Base-by-base conservation (phyloP, 2,329 filamentous ascomycete genomes). In the Uncinocarpus reesii region DNA sequence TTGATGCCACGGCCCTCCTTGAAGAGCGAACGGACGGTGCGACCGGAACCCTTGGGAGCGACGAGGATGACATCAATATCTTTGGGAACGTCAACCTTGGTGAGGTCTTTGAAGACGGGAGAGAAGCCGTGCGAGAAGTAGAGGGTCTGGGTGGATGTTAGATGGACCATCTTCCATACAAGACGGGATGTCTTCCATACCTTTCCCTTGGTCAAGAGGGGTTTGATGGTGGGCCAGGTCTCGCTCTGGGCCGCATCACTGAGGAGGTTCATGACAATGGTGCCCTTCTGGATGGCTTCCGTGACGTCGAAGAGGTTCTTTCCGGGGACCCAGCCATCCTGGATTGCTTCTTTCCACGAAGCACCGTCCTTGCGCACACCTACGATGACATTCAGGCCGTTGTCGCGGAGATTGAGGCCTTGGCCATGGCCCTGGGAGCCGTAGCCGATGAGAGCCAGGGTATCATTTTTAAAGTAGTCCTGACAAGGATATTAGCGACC, bases 41-140 rank as follows among this genome's bases (percentile, higher is more conserved):
- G 89, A 72, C 92, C 92, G 68, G 90, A 96, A 66, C 92, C 92
- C 82, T 98, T 98, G 75, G 92, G 92, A 59, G 92, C 92, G 65
- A 94, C 89, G 68, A 98, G 90, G 79, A 98, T 98, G 71, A 98
- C 92, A 71, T 98, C 92, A 68, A 98, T 85, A 75, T 96, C 85
- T 59, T 71, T 80, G 73, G 92, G 92, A 56, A 95, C 86, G 55
- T 98, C 92, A 68, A 98, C 92, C 74, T 95, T 94, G 80, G 92
- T 98, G 68, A 92, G 83, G 71, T 95, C 84, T 80, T 95, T 95
- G 86, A 98, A 98, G 73, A 98, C 89, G 68, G 92, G 92, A 56
- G 92, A 96, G 86, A 98, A 98, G 67, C 92, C 92, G 81, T 98
- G 92, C 61, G 92, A 96, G 81, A 98, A 98, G 84, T 98, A 98